Conservation (phyloP, 768 basidiomycete genomes). For the Tricholoma sp. region DNA sequence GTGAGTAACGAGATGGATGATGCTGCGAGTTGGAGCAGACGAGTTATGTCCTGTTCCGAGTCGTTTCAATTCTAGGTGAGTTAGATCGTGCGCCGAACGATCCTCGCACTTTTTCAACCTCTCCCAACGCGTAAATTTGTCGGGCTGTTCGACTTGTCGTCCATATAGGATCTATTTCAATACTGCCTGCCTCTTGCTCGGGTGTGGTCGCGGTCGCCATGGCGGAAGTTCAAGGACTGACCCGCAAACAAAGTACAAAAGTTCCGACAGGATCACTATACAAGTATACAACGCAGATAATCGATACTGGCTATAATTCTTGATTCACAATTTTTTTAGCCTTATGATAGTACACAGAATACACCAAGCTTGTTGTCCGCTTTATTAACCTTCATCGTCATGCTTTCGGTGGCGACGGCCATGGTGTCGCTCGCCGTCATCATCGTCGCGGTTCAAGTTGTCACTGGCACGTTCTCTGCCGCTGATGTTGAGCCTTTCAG, state of each 20-base stretch:
- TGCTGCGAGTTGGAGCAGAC: constrained; percentile 68
- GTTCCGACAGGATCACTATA: too few species aligned
- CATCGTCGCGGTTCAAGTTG: constrained; percentile 23
- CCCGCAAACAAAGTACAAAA: too few species aligned
- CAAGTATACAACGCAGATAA: too few species aligned
- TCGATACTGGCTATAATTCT: too few species aligned
- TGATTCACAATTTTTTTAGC: too few species aligned
- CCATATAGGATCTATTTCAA: constrained; percentile 77
- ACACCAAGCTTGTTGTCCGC: too few species aligned
- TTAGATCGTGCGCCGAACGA: not conserved
- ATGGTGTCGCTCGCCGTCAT: constrained; percentile 16
- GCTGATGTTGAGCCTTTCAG: constrained; percentile 40
- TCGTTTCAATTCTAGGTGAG: not conserved
- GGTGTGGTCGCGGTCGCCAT: constrained; percentile 23
- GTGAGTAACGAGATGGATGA: constrained; percentile 77
- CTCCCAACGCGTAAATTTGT: constrained; percentile 75
- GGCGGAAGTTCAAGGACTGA: not conserved
- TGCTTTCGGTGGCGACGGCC: constrained; percentile 11
- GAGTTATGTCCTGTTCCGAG: constrained; percentile 64
- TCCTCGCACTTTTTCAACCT: constrained; percentile 66
- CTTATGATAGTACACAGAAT: too few species aligned
- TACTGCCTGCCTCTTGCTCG: constrained; percentile 28
- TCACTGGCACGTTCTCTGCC: constrained; percentile 14
- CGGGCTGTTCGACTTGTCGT: constrained; percentile 74
- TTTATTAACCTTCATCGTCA: constrained; percentile 10